Evolutionary conservation across 805 yeast species (phyloP).

Genomic region (Huiozyma sinensis): DNA sequence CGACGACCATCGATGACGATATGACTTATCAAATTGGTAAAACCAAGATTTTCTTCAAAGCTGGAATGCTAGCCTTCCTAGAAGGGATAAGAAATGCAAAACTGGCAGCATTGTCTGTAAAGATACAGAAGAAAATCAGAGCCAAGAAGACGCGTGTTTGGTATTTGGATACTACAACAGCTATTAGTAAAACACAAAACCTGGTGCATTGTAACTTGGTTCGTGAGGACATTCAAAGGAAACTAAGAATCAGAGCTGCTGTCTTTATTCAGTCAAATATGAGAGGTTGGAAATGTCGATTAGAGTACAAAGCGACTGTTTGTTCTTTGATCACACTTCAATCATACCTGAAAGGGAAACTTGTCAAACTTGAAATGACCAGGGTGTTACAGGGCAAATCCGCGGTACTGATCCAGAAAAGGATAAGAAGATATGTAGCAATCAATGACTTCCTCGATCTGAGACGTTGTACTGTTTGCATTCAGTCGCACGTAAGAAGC

Average conservation of each 20-base stretch:
- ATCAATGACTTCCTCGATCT: slow-evolving; percentile 36
- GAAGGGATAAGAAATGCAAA: slow-evolving; percentile 78
- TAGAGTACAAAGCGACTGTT: slow-evolving; percentile 14
- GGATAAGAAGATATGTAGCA: slow-evolving; percentile 50
- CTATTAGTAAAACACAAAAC: slow-evolving; percentile 53
- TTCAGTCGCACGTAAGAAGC: slow-evolving; percentile 66
- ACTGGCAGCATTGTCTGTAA: slow-evolving; percentile 61
- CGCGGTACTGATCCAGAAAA: slow-evolving; percentile 55
- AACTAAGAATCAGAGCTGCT: slow-evolving; percentile 57
- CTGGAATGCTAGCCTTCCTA: slow-evolving; percentile 88
- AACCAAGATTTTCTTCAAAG: slow-evolving; percentile 89
- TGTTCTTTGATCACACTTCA: slow-evolving; percentile 30
- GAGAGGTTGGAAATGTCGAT: slow-evolving; percentile 44
- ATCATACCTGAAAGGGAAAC: slow-evolving; percentile 36
- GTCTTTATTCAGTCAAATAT: slow-evolving; percentile 55
- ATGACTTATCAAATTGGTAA: slow-evolving; percentile 80
- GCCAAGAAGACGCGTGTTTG: slow-evolving; percentile 51
- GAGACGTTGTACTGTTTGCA: slow-evolving; percentile 45
- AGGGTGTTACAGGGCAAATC: slow-evolving; percentile 43
- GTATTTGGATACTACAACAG: slow-evolving; percentile 42
- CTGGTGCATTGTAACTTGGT: slow-evolving; percentile 52
- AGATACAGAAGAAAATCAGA: slow-evolving; percentile 77
- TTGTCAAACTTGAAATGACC: slow-evolving; percentile 38
- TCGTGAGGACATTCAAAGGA: slow-evolving; percentile 45
- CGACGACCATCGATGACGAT: slow-evolving; percentile 46